Percentiles rank a stretch among this genome's conserved stretches.
Evolutionary conservation across 2,329 filamentous ascomycete species (phyloP).

Genomic region (Venturia carpophila): DNA sequence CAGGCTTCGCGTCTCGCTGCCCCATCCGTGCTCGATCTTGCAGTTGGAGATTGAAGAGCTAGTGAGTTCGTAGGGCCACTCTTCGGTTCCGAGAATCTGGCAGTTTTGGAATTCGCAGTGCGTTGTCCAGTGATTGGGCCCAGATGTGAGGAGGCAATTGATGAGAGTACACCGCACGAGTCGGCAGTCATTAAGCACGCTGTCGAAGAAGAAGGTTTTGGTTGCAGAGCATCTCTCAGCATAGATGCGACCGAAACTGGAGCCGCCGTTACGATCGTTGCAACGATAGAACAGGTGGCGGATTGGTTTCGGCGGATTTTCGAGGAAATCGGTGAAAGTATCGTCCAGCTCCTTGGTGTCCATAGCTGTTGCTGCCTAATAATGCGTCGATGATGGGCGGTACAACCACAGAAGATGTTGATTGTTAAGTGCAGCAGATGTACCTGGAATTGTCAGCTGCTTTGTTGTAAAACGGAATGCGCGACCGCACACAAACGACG

Average conservation of each 20-base stretch:
- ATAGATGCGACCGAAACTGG: not conserved
- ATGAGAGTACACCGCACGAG: not conserved
- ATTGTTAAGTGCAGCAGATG: not conserved
- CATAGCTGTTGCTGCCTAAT: not conserved
- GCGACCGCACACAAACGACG: not conserved
- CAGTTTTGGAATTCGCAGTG: not conserved
- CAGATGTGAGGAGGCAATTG: conserved; percentile 11
- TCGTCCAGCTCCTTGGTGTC: not conserved
- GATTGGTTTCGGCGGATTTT: not conserved
- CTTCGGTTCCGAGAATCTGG: not conserved
- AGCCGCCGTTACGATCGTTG: not conserved
- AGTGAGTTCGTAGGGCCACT: not conserved
- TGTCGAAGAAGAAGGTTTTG: not conserved
- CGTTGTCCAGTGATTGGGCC: not conserved
- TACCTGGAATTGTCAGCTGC: not conserved
- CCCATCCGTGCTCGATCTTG: not conserved
- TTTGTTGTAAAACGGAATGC: not conserved
- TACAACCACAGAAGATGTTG: not conserved
- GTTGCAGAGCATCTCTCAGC: not conserved
- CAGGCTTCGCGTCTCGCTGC: not conserved
- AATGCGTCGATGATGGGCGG: not conserved
- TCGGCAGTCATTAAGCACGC: not conserved
- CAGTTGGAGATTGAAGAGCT: not conserved
- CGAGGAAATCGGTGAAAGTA: not conserved
- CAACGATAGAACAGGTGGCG: not conserved